Evolutionary conservation across 345 rosid species (phyloP).

Genomic region (Angophora floribunda): DNA sequence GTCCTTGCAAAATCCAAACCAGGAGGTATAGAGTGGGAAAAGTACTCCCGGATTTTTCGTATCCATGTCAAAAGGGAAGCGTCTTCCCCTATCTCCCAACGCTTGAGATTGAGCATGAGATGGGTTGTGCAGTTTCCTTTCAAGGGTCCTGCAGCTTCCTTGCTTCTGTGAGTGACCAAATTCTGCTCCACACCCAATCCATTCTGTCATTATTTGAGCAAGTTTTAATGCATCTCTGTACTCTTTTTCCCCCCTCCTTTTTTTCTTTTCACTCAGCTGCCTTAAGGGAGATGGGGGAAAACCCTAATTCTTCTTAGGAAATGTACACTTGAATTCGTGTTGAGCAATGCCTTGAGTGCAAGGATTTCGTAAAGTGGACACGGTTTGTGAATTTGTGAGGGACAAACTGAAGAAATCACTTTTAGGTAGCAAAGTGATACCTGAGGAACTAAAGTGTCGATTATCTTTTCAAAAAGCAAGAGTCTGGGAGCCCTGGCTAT

Average conservation of each 20-base stretch:
- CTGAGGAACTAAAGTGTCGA: neutral
- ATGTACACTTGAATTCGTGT: neutral
- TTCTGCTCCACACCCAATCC: neutral
- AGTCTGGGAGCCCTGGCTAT: neutral
- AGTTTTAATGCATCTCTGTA: neutral
- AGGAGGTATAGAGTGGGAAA: neutral
- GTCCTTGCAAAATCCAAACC: neutral
- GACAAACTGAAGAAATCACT: neutral
- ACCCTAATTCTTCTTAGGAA: neutral
- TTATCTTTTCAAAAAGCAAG: neutral
- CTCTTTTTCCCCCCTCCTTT: neutral
- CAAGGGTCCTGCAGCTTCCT: neutral
- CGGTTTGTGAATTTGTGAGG: neutral
- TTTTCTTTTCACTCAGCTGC: neutral
- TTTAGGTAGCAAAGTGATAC: neutral
- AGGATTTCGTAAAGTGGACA: neutral
- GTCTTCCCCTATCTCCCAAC: neutral
- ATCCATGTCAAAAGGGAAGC: neutral
- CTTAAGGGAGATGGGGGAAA: neutral
- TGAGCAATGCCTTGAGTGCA: neutral
- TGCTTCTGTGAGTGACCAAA: neutral
- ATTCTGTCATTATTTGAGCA: neutral
- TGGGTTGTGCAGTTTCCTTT: neutral
- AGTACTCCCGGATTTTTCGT: neutral
- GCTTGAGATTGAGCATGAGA: neutral